phyloP scores from a whole-genome alignment of 2,329 filamentous ascomycete genomes.

The Aspergillus intermedius region DNA sequence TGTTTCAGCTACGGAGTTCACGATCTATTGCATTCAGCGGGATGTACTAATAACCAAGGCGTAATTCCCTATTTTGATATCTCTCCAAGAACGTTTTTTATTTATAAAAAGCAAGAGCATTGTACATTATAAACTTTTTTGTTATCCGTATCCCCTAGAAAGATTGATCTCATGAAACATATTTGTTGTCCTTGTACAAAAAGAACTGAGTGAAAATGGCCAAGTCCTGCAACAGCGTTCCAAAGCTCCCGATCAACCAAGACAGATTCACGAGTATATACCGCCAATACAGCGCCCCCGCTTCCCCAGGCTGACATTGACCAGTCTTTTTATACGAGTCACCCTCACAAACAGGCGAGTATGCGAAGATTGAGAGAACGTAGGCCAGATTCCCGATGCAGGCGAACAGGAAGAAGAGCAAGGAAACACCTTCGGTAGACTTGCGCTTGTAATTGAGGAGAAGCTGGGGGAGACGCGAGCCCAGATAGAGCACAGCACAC shows the following conservation, averaged over 20 bases:
- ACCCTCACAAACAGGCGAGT: conserved; percentile 62
- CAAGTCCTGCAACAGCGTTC: conserved; percentile 78
- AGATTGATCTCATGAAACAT: conserved; percentile 8
- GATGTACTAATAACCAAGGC: no score
- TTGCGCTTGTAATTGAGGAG: conserved; percentile 88
- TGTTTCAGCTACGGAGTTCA: not conserved
- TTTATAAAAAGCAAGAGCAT: no score
- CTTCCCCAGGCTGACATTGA: conserved; percentile 61
- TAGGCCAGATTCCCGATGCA: conserved; percentile 94
- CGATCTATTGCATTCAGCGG: not conserved
- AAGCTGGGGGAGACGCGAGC: conserved; percentile 81
- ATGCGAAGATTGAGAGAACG: conserved; percentile 85
- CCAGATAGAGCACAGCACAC: conserved; percentile 82
- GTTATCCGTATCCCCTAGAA: no score
- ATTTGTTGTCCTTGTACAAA: conserved; percentile 55
- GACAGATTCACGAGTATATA: conserved; percentile 87
- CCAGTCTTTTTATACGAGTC: conserved; percentile 15
- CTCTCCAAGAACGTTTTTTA: no score
- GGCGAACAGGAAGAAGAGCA: conserved; percentile 94
- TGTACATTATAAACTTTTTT: no score
- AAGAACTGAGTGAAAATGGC: conserved; percentile 90
- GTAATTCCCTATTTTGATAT: no score
- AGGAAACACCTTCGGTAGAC: conserved; percentile 84
- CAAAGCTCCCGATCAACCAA: conserved; percentile 84
- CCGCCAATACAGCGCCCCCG: conserved; percentile 59